Evolutionary conservation across 352 stramenopile genomes (phyloP).

Genomic region (Phytophthora idaei): DNA sequence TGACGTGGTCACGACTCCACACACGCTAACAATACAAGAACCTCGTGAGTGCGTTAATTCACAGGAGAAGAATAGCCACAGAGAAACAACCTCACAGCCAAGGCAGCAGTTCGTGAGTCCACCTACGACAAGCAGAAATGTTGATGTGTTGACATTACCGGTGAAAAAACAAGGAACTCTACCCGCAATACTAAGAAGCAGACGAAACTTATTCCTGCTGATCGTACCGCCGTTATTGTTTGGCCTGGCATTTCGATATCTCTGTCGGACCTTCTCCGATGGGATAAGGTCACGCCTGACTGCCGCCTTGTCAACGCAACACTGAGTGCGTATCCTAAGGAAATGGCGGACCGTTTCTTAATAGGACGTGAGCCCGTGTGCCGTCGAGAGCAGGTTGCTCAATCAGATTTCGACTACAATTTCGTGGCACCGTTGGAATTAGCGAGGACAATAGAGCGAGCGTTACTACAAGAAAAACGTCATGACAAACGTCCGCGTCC

Average conservation of each 20-base stretch:
- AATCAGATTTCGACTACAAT: neutral
- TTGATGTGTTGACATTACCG: neutral
- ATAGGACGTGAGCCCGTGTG: too few species aligned
- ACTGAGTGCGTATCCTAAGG: too few species aligned
- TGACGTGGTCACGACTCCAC: too few species aligned
- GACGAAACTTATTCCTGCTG: neutral
- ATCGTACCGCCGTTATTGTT: neutral
- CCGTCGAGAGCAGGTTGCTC: neutral
- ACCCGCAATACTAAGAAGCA: neutral
- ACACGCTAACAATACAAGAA: too few species aligned
- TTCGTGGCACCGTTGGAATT: too few species aligned
- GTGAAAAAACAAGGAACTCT: neutral
- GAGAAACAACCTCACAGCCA: too few species aligned
- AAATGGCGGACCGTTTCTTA: too few species aligned
- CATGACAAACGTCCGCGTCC: neutral
- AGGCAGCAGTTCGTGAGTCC: too few species aligned
- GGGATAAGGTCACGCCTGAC: neutral
- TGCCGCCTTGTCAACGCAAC: neutral
- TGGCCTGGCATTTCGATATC: neutral
- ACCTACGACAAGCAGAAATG: neutral
- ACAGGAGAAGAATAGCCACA: too few species aligned
- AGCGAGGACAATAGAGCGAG: neutral
- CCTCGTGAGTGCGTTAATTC: too few species aligned
- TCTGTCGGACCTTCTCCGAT: neutral
- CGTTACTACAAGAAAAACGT: neutral